Evolutionary conservation across 1,139 yeast species (phyloP).

Genomic region (Suhomyces panamericanus): DNA sequence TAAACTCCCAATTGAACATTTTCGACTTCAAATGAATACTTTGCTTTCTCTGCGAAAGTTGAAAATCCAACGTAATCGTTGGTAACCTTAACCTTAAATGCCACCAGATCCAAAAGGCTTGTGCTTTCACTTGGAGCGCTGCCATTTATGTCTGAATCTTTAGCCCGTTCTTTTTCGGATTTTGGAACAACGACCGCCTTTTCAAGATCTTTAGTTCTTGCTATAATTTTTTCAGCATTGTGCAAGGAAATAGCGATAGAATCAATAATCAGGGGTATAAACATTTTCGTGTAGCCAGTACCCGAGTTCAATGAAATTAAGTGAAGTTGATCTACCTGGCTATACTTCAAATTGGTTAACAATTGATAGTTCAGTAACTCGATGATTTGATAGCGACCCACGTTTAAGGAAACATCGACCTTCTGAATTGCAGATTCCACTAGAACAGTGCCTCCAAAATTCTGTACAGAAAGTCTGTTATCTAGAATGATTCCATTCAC

Average conservation of each 20-base stretch:
- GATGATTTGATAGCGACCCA: slow-evolving; percentile 19
- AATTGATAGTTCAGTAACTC: slow-evolving; percentile 37
- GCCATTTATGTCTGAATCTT: background rate
- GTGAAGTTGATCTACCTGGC: slow-evolving; percentile 16
- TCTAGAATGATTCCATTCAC: slow-evolving; percentile 20
- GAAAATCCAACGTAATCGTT: slow-evolving; percentile 43
- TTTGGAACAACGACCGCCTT: slow-evolving; percentile 1
- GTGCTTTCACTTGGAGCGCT: background rate
- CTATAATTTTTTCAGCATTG: slow-evolving; percentile 15
- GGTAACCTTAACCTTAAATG: slow-evolving; percentile 28
- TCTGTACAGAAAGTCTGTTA: slow-evolving; percentile 18
- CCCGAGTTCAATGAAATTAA: slow-evolving; percentile 24
- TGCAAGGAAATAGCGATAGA: slow-evolving; percentile 18
- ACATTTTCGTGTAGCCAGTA: slow-evolving; percentile 38
- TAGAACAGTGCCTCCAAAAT: slow-evolving; percentile 18
- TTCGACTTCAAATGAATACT: slow-evolving; percentile 38
- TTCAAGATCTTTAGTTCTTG: slow-evolving; percentile 16
- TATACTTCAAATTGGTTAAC: slow-evolving; percentile 22
- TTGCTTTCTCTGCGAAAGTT: slow-evolving; percentile 32
- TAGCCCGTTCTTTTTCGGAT: background rate
- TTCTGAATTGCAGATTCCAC: slow-evolving; percentile 26
- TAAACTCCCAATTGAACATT: slow-evolving; percentile 21
- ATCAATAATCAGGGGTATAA: slow-evolving; percentile 30
- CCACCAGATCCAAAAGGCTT: slow-evolving; percentile 14
- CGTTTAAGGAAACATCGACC: slow-evolving; percentile 17